Base-by-base conservation (phyloP, 2,329 filamentous ascomycete species). In the Venturia aucupariae region DNA sequence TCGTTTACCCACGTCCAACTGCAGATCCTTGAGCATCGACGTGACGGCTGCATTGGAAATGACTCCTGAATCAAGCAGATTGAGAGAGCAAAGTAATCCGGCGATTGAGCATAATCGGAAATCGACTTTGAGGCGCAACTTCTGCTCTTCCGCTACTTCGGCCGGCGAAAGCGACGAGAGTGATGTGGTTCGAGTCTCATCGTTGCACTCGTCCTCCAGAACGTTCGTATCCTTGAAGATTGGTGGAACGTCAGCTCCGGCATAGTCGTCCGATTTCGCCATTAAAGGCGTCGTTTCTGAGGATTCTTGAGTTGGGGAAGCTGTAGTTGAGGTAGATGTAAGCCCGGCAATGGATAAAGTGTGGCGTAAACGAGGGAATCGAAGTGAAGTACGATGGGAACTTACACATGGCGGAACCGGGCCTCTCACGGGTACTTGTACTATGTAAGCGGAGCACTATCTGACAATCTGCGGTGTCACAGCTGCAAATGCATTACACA, bases 1-100 rank as follows among this genome's bases (percentile, higher is more conserved):
- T 46, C 86, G 80, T 67, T 86, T 84, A 27, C 86, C 86, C 51
- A 77, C 71, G 11, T 84, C 80, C 15, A 90, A 77, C 19, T 81
- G 80, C 51, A 90, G 77, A 70, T 90, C 87, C 13, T 75, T 70
- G 59, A 86, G 79, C 84, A 90, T 88, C 32, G 81, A 85, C 0
- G 87, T 90, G 11, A 90, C 87, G 0, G 86, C 85, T 0, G 87
- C 88, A 7, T 83, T 86, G 1, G 84, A 86, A 65, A 90, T 86
- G 68, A 90, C 86, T 48, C 86, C 86, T 60, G 82, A 85, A 75
- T 90, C 87, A 17, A 90, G 79, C 15, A 90, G 77, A 71, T 90
- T 87, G 65, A 90, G 79, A 67, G 82, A 85, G 75, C 86, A 89
- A 3, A 90, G 76, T n/a, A 90, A 80, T 1, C 86, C 86, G 1